phyloP scores from a whole-genome alignment of 495 filamentous ascomycete species.

The Trichocladium uniseriatum region DNA sequence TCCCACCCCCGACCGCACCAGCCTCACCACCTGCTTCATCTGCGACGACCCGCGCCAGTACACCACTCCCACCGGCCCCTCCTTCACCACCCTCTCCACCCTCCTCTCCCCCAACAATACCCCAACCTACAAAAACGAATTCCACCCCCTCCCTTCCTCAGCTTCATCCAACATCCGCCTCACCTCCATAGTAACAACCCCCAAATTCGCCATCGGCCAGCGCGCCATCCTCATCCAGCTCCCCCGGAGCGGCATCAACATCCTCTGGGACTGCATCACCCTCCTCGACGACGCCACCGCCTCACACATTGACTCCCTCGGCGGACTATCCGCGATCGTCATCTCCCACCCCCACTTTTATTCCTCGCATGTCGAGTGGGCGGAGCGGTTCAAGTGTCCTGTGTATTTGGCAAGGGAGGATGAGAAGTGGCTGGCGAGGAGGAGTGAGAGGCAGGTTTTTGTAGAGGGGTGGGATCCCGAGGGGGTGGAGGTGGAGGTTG shows the following conservation, averaged over 20 bases:
- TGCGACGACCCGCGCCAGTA: constrained; percentile 73
- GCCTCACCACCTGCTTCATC: constrained; percentile 53
- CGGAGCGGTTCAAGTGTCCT: constrained; percentile 49
- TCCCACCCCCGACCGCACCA: constrained; percentile 35
- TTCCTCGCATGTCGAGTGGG: constrained; percentile 60
- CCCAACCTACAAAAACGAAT: constrained; percentile 41
- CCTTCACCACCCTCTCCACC: constrained; percentile 47
- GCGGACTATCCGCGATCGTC: constrained; percentile 61
- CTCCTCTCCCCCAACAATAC: constrained; percentile 14
- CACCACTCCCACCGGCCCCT: constrained; percentile 49
- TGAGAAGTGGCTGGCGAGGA: constrained; percentile 42
- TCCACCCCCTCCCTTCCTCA: constrained; percentile 21
- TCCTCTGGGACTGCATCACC: constrained; percentile 68
- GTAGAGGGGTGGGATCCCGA: constrained; percentile 21
- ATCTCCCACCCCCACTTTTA: constrained; percentile 79
- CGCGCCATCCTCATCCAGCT: constrained; percentile 56
- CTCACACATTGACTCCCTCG: constrained; percentile 34
- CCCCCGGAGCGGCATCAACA: constrained; percentile 40
- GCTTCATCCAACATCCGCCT: constrained; percentile 35
- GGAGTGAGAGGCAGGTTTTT: constrained; percentile 33
- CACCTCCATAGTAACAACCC: constrained; percentile 47
- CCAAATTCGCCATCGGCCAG: constrained; percentile 64
- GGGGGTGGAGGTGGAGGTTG: constrained; percentile 16
- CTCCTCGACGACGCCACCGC: constrained; percentile 54
- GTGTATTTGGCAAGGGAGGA: constrained; percentile 57